Conservation (phyloP, 352 stramenopile species). For the Pythium chondricola region DNA sequence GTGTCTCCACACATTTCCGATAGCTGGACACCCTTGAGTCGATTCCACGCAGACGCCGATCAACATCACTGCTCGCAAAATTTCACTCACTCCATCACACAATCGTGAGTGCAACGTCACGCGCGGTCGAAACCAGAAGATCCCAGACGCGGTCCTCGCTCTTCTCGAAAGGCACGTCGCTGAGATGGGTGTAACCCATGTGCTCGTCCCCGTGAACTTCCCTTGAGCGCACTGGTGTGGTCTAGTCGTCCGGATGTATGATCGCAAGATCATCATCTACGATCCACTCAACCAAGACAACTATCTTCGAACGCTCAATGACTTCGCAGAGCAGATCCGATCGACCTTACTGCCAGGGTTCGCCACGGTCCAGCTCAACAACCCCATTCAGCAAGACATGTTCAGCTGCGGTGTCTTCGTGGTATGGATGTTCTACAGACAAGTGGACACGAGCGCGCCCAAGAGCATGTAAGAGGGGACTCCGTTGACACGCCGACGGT, state of each 20-base stretch:
- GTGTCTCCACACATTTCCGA: too few species aligned
- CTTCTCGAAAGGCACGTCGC: too few species aligned
- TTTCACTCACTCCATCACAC: too few species aligned
- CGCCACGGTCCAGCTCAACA: not conserved
- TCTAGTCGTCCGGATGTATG: not conserved
- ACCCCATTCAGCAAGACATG: not conserved
- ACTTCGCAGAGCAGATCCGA: not conserved
- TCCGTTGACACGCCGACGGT: not conserved
- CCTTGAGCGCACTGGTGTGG: not conserved
- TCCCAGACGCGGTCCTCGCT: too few species aligned
- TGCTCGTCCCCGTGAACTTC: not conserved
- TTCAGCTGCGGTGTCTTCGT: constrained; percentile 1
- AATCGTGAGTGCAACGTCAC: too few species aligned
- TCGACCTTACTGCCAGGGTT: not conserved
- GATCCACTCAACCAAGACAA: not conserved
- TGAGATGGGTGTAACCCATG: too few species aligned
- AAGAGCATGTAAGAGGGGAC: not conserved
- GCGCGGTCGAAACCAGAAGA: too few species aligned
- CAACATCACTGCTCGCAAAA: too few species aligned
- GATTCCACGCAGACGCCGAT: too few species aligned
- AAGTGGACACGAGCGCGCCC: not conserved
- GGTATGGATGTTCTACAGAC: not conserved
- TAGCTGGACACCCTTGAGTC: too few species aligned
- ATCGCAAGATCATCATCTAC: not conserved
- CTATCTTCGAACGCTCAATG: not conserved